Base-by-base conservation (phyloP, 73 alveolate species). In the Paramecium caudatum region DNA sequence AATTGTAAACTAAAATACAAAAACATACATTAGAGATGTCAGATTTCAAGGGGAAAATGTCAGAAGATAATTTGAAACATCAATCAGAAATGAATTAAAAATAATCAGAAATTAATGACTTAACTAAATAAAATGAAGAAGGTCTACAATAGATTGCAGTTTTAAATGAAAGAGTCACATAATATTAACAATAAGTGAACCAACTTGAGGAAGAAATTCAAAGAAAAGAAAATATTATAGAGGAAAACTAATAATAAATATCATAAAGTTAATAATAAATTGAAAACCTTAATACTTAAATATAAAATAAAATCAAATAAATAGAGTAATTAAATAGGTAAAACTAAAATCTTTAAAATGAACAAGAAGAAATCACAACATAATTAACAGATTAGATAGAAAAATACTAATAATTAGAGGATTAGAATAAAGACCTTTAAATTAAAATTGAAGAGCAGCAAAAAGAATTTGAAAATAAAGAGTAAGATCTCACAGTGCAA, bases 331-430 rank as follows among this genome's bases (percentile, higher is more conserved):
- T 43, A 55, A 23, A 37, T 3, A 55, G 30, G 5, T 27, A 7
- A 10, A 5, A 27, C 3, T 27, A 55, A 55, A 23, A 55, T 55
- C 23, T 43, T 23, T 55, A 55, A 55, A 9, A 10, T 10, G 80
- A 55, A 55, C 30, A 27, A 55, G 80, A 55, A 6, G 80, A 55
- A 43, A 27, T 55, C 46, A 55, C 80, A 3, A 9, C 41, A 10
- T 55, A 55, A 55, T 23, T 55, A 27, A 55, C 80, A 1, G 80
- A 55, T 9, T 23, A 55, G 30, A 55, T 55, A 27, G 80, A 55
- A 21, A 55, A 55, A 10, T 55, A 55, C 30, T 55, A 27, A 55
- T 27, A 55, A 55, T 23, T 55, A 10, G 4, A 55, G 46, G 4
- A 55, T 27, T 23, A 55, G 30, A 16, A 55, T 55, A 55, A 55